These are phyloP conservation scores for Petunia secreta DNA, from an alignment of 257 asterid genomes.

Conservation along the genomic window DNA sequence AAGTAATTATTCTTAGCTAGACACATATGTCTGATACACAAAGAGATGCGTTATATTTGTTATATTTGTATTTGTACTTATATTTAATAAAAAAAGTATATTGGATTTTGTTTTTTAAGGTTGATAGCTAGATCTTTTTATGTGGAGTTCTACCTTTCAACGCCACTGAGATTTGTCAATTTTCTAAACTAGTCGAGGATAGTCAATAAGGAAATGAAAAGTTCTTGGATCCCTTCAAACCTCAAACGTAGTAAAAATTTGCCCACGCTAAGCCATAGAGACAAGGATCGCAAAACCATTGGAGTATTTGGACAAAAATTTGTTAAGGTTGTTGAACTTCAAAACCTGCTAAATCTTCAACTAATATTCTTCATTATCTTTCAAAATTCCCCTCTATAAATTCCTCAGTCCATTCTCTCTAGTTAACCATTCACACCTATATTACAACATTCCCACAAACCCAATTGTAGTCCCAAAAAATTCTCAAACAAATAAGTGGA, in stretches of 20 bases:
- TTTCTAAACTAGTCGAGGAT: not conserved
- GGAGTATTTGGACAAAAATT: conserved; percentile 29
- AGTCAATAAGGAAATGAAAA: not conserved
- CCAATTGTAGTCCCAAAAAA: not conserved
- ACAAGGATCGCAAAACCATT: not conserved
- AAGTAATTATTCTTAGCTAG: too few relatives aligned
- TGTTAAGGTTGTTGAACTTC: conserved; percentile 72
- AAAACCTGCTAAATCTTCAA: conserved; percentile 21
- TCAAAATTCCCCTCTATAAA: conserved; percentile 36
- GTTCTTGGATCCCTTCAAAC: not conserved
- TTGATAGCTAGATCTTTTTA: too few relatives aligned
- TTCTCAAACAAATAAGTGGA: not conserved
- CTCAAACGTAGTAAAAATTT: not conserved
- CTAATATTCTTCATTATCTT: conserved; percentile 27
- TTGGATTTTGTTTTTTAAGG: too few relatives aligned
- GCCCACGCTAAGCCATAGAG: not conserved
- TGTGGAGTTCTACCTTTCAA: too few relatives aligned
- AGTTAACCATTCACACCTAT: conserved; percentile 9
- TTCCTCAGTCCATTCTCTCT: conserved; percentile 5
- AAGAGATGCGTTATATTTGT: too few relatives aligned
- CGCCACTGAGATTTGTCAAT: not conserved
- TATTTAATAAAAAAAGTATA: too few relatives aligned
- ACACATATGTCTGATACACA: too few relatives aligned
- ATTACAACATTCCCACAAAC: not conserved
- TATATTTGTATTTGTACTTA: too few relatives aligned